These are phyloP conservation scores for Hymenotorrendiella dingleyae DNA, from an alignment of 2,329 filamentous ascomycete species.

Conservation along the genomic window DNA sequence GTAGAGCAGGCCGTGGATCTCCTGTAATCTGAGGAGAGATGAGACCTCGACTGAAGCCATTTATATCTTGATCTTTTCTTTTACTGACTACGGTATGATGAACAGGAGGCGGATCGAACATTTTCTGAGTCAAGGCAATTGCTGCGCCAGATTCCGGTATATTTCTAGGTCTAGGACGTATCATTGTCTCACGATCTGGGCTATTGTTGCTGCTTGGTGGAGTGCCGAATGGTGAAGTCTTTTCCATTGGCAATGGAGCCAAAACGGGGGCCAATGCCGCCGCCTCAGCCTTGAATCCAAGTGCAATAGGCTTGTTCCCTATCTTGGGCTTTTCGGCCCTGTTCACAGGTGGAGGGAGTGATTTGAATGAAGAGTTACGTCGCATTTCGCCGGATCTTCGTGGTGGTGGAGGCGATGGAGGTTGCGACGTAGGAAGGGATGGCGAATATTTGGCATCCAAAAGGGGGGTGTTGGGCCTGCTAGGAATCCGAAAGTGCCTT, in stretches of 20 bases:
- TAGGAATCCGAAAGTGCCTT: conserved; percentile 48
- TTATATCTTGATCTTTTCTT: conserved; percentile 38
- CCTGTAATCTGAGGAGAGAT: conserved; percentile 38
- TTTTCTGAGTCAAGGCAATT: conserved; percentile 19
- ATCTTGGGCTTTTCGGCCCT: conserved; percentile 73
- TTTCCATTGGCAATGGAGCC: conserved; percentile 12
- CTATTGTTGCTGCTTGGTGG: conserved; percentile 70
- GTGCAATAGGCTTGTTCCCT: conserved; percentile 28
- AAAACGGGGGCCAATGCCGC: conserved; percentile 19
- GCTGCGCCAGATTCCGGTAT: conserved; percentile 27
- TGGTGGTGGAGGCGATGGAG: conserved; percentile 59
- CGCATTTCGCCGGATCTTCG: conserved; percentile 55
- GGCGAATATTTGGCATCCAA: conserved; percentile 45
- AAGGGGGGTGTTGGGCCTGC: conserved; percentile 48
- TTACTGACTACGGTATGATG: conserved; percentile 43
- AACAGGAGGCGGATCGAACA: conserved; percentile 47
- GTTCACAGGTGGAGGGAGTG: conserved; percentile 67
- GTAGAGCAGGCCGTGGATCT: conserved; percentile 43
- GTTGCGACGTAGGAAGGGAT: conserved; percentile 40
- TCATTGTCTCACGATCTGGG: conserved; percentile 41
- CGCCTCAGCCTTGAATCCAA: conserved; percentile 30
- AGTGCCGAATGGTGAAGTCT: conserved; percentile 76
- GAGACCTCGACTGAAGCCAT: conserved; percentile 34
- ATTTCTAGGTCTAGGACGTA: conserved; percentile 45
- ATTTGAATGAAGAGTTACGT: conserved; percentile 36